These are phyloP conservation scores for Osmanthus fragrans DNA, from an alignment of 257 asterid species.

Conservation along the genomic window DNA sequence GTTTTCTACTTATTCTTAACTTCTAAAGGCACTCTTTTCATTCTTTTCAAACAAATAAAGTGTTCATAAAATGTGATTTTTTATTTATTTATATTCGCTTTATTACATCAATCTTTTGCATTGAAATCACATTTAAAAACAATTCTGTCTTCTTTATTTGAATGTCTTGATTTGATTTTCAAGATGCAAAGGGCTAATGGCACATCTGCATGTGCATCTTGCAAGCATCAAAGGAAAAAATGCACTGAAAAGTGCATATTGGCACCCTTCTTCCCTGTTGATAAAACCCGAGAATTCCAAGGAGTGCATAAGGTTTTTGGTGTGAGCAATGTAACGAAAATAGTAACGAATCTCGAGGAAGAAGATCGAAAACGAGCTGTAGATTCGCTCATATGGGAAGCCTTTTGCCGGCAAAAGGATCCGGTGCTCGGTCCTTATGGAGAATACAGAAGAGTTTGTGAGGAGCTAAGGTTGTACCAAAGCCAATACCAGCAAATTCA, in stretches of 20 bases:
- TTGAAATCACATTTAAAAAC: background rate
- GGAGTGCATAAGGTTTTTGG: conserved; percentile 86
- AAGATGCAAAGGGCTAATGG: conserved; percentile 38
- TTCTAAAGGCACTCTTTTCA: conserved; percentile 50
- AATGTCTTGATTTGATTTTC: background rate
- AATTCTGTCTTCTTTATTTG: background rate
- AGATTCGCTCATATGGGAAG: conserved; percentile 85
- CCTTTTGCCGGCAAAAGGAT: conserved; percentile 63
- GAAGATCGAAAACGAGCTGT: conserved; percentile 56
- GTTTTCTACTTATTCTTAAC: conserved; percentile 33
- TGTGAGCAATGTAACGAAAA: conserved; percentile 67
- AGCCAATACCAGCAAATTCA: conserved; percentile 41
- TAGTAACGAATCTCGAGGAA: conserved; percentile 43
- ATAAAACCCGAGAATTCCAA: conserved; percentile 55
- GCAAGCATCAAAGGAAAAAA: conserved; percentile 94
- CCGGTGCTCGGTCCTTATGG: conserved; percentile 68
- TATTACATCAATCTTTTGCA: conserved; percentile 3
- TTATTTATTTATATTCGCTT: conserved; percentile 19
- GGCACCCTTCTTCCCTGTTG: conserved; percentile 69
- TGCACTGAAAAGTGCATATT: conserved; percentile 69
- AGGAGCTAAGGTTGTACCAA: conserved; percentile 61
- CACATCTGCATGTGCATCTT: conserved; percentile 79
- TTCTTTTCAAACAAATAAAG: conserved; percentile 19
- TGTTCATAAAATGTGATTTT: conserved; percentile 18
- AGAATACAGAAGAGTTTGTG: conserved; percentile 52